Base-by-base conservation (phyloP, 2,329 filamentous ascomycete species). In the Aspergillus thermomutatus region DNA sequence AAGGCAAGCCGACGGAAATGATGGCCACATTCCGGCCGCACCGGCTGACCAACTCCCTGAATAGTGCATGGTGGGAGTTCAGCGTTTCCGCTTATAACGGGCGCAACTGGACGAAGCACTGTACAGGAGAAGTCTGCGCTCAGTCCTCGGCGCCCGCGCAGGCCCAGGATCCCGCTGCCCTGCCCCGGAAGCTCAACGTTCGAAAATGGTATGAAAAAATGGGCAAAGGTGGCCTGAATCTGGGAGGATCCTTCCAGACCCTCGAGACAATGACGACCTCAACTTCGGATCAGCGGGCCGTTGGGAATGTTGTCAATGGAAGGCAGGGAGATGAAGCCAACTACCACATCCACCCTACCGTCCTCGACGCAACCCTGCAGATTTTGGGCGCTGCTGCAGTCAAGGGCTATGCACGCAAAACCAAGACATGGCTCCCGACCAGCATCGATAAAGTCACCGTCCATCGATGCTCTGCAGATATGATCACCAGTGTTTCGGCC, bases 31-130 rank as follows among this genome's bases (percentile, higher is more conserved):
- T 68, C 9, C 55, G 54, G n/a, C 61, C 26, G 9, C 41, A 48
- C 41, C 47, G 53, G 2, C 28, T 66, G 27, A 64, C 60, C 0
- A 54, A 62, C 19, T 56, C 49, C 2, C 37, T 53, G 1, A 54
- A 64, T 6, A 59, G 55, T 21, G 48, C 58, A 4, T 69, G 70
- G 69, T 67, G 66, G 55, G 63, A 66, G 4, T 72, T 70, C 50
- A 55, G 55, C 7, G 65, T 72, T 17, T 51, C 52, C 3, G 68
- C 69, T 7, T 53, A 62, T 11, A 60, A 56, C 34, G 64, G 63
- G 2, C 52, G 53, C 2, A 51, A 23, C 9, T 68, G 62, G 61
- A 62, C 46, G 10, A 67, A 68, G 47, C 67, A 71, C 51, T 66
- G 67, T 55, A 10, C 48, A 46, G 63, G 69, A 11, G 23, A 67